Evolutionary conservation across 257 asterid species (phyloP), one percentile per base, ranked within the genome.

Genomic region (Primulina tabacum): DNA sequence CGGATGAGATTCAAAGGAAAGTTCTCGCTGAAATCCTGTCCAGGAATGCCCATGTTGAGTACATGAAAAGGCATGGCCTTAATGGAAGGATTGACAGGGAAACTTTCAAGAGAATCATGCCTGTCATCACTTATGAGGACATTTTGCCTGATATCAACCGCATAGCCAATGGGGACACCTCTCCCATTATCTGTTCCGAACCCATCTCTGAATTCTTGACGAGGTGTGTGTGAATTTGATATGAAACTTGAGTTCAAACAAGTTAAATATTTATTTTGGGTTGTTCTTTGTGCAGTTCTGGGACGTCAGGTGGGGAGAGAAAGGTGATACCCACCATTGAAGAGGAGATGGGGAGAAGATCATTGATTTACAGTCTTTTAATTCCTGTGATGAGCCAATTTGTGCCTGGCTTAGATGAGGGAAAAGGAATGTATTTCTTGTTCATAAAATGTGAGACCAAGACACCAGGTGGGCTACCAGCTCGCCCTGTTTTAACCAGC

Each of bases 361-460:
- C 83, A 21, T 6, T 76, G 33, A 76, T 78, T 12, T 78, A 78
- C 71, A 82, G 84, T 58, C 76, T 82, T 32, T 5, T 82, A 24
- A 78, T 82, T 82, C 86, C 86, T 11, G 82, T 82, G 64, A 78
- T 82, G 82, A 71, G 75, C 73, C 73, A 82, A 30, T 82, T 73
- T 65, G 76, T 82, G 2, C 81, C 86, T 0, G 79, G 68, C 12
- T 53, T 81, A 7, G 82, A 78, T n/a, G 53, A 68, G 18, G 83
- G 83, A 9, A 82, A 82, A 67, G 86, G 80, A 29, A 78, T 82
- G 86, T 82, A 82, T 52, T 76, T 82, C 52, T 61, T 78, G 53
- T 78, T 82, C 63, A 64, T 79, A 60, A 79, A 79, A 70, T 78
- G 75, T 16, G 86, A 82, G 60, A 28, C 79, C 4, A 76, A 73